A percentile compares a stretch with the other conserved stretches of the same genome.
Conservation (phyloP, 108 stramenopile species). For the Mediolabrus comicus region DNA sequence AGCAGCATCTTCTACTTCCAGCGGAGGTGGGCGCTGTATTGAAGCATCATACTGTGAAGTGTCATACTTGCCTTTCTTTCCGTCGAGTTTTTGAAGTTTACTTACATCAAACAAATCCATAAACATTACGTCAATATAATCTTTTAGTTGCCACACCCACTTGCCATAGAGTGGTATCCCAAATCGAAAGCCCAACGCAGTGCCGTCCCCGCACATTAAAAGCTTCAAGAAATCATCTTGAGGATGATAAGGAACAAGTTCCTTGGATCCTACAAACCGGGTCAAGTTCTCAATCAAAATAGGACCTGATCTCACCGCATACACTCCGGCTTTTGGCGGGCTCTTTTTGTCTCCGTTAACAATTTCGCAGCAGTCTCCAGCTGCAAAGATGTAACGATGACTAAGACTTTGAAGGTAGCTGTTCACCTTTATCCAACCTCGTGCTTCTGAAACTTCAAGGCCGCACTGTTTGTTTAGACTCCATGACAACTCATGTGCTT, state of each 20-base stretch:
- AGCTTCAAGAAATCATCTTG: constrained; percentile 88
- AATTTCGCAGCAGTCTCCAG: constrained; percentile 85
- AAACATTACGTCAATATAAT: constrained; percentile 77
- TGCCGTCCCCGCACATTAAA: constrained; percentile 83
- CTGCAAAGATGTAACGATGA: constrained; percentile 82
- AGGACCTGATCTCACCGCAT: constrained; percentile 87
- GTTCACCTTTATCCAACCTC: constrained; percentile 86
- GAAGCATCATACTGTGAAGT: constrained; percentile 68
- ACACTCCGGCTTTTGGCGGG: constrained; percentile 88
- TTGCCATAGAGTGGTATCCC: constrained; percentile 81
- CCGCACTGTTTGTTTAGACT: constrained; percentile 49
- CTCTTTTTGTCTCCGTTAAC: constrained; percentile 10
- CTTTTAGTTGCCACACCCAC: constrained; percentile 87
- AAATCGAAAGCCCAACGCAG: constrained; percentile 86
- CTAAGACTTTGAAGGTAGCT: constrained; percentile 71
- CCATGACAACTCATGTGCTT: constrained; percentile 56
- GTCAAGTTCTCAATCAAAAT: constrained; percentile 77
- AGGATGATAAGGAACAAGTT: constrained; percentile 54
- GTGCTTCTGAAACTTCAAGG: constrained; percentile 48
- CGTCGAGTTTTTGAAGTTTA: constrained; percentile 38
- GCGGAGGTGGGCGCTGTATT: background rate
- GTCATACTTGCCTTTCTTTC: constrained; percentile 45
- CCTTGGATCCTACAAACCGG: constrained; percentile 29
- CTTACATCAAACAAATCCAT: constrained; percentile 71
- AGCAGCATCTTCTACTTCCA: constrained; percentile 56